Conservation (phyloP, 2,329 filamentous ascomycete genomes). For the Calonectria naviculata region DNA sequence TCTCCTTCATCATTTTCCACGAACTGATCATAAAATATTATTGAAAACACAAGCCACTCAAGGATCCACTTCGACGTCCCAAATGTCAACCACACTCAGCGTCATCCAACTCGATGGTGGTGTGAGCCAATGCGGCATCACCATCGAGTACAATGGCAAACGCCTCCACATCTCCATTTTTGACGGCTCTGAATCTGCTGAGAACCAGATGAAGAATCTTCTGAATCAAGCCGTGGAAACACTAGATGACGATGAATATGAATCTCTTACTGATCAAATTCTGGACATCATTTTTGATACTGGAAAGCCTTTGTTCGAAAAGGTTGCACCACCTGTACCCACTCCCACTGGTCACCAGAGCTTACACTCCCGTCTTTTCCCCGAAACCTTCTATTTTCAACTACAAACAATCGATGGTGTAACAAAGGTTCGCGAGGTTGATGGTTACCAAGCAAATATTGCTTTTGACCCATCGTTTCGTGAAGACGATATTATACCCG, state of each 20-base stretch:
- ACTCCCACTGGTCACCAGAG: neutral
- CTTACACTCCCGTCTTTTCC: neutral
- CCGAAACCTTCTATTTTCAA: neutral
- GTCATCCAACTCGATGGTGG: neutral
- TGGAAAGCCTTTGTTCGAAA: neutral
- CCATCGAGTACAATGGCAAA: neutral
- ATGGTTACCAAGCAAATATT: neutral
- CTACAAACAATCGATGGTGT: neutral
- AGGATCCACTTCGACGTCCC: neutral
- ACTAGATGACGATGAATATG: neutral
- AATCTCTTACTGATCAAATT: neutral
- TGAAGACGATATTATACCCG: neutral
- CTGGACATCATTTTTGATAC: neutral
- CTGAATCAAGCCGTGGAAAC: neutral
- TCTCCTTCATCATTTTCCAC: neutral
- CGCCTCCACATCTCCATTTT: neutral
- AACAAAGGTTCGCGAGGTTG: neutral
- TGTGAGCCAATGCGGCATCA: neutral
- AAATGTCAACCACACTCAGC: neutral
- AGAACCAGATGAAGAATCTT: neutral
- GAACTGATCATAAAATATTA: neutral
- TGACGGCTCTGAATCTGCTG: neutral
- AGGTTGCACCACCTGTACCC: neutral
- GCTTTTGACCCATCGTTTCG: neutral
- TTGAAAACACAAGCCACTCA: neutral